phyloP scores from a whole-genome alignment of 345 rosid genomes.

The Aethionema arabicum region DNA sequence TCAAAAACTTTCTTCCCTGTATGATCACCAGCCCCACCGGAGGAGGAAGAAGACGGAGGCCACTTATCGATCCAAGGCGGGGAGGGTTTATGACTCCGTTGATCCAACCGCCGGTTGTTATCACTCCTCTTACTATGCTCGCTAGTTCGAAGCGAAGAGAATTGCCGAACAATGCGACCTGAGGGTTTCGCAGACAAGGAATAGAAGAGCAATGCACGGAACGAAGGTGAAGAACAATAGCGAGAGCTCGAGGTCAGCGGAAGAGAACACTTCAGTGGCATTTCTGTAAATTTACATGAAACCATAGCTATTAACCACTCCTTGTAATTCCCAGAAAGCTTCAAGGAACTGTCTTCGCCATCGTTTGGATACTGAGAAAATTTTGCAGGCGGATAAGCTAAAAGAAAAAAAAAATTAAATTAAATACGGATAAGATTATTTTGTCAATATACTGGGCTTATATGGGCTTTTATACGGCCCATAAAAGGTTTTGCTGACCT shows the following conservation, averaged over 20 bases:
- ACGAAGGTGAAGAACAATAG: constrained; percentile 39
- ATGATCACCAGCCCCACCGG: constrained; percentile 25
- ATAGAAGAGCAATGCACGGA: constrained; percentile 42
- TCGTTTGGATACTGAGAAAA: constrained; percentile 33
- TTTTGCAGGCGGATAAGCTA: constrained; percentile 25
- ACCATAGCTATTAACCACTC: constrained; percentile 49
- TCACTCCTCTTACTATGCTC: constrained; percentile 37
- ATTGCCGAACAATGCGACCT: constrained; percentile 35
- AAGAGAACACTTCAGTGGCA: constrained; percentile 60
- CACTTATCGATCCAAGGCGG: constrained; percentile 59
- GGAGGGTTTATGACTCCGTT: constrained; percentile 37
- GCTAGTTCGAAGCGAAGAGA: constrained; percentile 44
- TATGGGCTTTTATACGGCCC: constrained; percentile 21
- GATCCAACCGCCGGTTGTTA: constrained; percentile 33
- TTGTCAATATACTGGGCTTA: constrained; percentile 9
- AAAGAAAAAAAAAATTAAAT: background rate
- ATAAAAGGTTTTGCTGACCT: too few species aligned
- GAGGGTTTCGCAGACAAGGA: constrained; percentile 42
- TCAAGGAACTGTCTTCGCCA: constrained; percentile 32
- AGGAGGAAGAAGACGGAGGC: constrained; percentile 36
- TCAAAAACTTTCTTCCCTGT: constrained; percentile 21
- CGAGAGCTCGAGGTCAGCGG: constrained; percentile 50
- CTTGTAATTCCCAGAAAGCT: background rate
- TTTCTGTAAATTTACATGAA: constrained; percentile 59
- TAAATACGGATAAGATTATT: constrained; percentile 43